Evolutionary conservation across 1,284 basidiomycete species (phyloP).

Genomic region (Marasmius fiardii): DNA sequence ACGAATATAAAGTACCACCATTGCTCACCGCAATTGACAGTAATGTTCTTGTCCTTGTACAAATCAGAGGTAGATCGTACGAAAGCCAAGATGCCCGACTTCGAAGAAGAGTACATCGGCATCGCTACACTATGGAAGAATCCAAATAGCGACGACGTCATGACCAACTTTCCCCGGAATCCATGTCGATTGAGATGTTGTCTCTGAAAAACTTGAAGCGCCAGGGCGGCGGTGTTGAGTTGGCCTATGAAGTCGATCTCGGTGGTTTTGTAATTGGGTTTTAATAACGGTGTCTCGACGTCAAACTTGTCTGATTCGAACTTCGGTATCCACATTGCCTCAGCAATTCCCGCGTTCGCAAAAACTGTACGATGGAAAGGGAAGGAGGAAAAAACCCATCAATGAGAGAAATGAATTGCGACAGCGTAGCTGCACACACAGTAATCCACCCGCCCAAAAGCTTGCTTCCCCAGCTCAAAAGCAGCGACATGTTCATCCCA

Average conservation of each 20-base stretch:
- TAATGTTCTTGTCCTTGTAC: conserved; percentile 17
- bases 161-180: conserved; percentile 18
- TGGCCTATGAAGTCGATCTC: conserved; percentile 18
- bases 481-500: conserved; percentile 19
- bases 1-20: not conserved
- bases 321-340: conserved; percentile 17
- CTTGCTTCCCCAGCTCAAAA: conserved; percentile 14
- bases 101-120: conserved; percentile 19
- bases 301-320: conserved; percentile 8
- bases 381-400: too few species aligned
- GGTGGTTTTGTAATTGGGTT: conserved; percentile 14
- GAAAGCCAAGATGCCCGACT: conserved; percentile 18
- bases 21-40: conserved; percentile 15
- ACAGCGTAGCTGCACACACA: conserved; percentile 7
- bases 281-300: conserved; percentile 10
- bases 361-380: conserved; percentile 12
- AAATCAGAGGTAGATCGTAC: conserved; percentile 15
- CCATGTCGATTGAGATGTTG: conserved; percentile 16
- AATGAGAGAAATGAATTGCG: not conserved
- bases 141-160: conserved; percentile 17
- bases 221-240: conserved; percentile 20
- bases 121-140: conserved; percentile 14
- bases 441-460: conserved; percentile 19
- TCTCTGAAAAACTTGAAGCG: conserved; percentile 19
- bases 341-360: conserved; percentile 20